Base-by-base conservation (phyloP, 371 early-diverging fungal species). In the Mortierella polycephala region DNA sequence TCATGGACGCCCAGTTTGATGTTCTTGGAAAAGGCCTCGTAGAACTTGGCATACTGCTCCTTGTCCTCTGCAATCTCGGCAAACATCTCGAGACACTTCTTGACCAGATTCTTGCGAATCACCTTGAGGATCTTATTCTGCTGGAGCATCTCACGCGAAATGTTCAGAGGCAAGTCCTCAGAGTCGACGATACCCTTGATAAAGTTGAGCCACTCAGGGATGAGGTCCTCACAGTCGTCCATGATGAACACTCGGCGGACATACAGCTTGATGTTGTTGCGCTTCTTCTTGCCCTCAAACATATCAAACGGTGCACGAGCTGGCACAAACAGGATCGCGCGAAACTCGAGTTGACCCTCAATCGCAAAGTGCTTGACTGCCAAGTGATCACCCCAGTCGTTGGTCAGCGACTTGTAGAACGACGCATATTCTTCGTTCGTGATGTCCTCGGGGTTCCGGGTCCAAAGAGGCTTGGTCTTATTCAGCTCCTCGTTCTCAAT, bases 201-300 rank as follows among this genome's bases (percentile, higher is more conserved):
- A 82, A 93, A 95, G 75, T 82, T 85, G 75, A 94, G 89, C 89
- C 91, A 95, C 82, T 97, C 96, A 67, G 98, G 98, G 76, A 98
- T 93, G 60, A 94, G 84, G 66, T 96, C 98, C 71, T 94, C 94
- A 81, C 96, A 93, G 86, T 96, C 96, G 83, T 96, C 96, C 90
- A 94, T 97, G 86, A 98, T 96, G 87, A 97, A 96, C 62, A 98
- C 98, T 74, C 96, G 96, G 69, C 94, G 93, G 71, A 95, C 95
- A 86, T 96, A 97, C 64, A 98, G 86, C 88, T 96, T 95, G 85
- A 98, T 95, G 90, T 94, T 95, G 90, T 93, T 95, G 81, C 92
- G 89, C 89, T 95, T 94, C 89, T 93, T 92, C 88, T 90, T 91
- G 73, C 88, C 84, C 83, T 95, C 94, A 72, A 96, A 96, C 84